A percentile compares a stretch with the other conserved stretches of the same genome.
Conservation (phyloP, 345 rosid species). For the Eucalyptus erythrocorys region DNA sequence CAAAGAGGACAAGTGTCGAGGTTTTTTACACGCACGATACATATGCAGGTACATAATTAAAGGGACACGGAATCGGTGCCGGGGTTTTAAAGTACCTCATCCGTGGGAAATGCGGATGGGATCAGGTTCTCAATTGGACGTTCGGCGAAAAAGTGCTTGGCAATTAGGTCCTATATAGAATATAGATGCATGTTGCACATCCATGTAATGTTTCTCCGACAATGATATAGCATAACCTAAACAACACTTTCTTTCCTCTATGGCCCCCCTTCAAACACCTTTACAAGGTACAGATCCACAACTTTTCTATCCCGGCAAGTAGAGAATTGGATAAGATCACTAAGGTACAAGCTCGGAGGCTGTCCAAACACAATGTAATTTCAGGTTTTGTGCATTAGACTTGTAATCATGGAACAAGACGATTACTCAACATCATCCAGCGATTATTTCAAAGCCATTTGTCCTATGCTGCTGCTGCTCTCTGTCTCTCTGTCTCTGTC, state of each 20-base stretch:
- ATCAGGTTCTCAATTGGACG: background rate
- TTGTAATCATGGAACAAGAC: background rate
- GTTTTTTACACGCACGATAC: background rate
- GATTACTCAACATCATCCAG: background rate
- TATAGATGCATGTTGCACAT: background rate
- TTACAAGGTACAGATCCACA: background rate
- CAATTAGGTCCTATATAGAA: background rate
- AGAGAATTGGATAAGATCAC: background rate
- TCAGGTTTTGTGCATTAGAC: background rate
- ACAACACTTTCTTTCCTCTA: background rate
- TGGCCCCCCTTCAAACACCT: background rate
- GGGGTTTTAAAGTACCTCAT: background rate
- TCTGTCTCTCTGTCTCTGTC: background rate
- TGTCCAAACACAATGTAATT: background rate
- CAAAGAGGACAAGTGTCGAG: background rate
- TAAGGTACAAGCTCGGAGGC: background rate
- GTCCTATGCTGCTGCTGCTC: background rate
- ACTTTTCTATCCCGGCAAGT: background rate
- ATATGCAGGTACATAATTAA: background rate
- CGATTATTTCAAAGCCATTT: background rate
- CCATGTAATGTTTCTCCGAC: background rate
- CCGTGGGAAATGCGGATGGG: background rate
- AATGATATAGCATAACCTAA: background rate
- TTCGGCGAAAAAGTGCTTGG: background rate
- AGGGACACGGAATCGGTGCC: background rate